Percentiles rank a stretch among this genome's conserved stretches.
Conservation (phyloP, 345 rosid species). For the Melaleuca alternifolia region DNA sequence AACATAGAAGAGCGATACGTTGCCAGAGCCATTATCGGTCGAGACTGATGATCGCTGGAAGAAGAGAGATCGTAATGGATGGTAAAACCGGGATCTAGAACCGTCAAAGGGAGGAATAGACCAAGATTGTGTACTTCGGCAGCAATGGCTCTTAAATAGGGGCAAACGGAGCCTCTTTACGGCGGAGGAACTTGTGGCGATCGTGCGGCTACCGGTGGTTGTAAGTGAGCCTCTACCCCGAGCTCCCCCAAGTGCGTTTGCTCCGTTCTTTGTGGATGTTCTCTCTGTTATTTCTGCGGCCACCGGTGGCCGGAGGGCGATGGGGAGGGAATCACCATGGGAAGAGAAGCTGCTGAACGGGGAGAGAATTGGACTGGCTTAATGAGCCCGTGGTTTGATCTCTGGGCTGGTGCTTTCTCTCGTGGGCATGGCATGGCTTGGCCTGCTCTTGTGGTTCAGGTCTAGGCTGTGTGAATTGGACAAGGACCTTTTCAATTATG, state of each 20-base stretch:
- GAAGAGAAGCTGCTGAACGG: no score
- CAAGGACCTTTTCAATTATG: no score
- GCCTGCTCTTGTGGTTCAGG: neutral
- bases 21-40: rapidly evolving
- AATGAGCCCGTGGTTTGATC: no score
- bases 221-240: no score
- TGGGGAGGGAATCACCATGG: no score
- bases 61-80: neutral
- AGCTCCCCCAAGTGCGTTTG: no score
- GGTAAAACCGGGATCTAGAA: neutral
- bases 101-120: neutral
- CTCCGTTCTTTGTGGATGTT: neutral
- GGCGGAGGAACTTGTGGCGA: neutral
- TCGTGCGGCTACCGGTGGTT: no score
- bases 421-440: neutral
- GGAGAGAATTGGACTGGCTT: neutral
- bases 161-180: neutral
- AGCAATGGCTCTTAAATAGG: rapidly evolving
- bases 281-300: neutral
- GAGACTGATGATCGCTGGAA: neutral
- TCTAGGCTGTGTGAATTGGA: neutral
- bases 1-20: neutral
- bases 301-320: neutral
- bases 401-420: neutral
- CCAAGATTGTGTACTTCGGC: neutral